Conservation (phyloP, 2,329 filamentous ascomycete genomes). For the Dissoconium aciculare region DNA sequence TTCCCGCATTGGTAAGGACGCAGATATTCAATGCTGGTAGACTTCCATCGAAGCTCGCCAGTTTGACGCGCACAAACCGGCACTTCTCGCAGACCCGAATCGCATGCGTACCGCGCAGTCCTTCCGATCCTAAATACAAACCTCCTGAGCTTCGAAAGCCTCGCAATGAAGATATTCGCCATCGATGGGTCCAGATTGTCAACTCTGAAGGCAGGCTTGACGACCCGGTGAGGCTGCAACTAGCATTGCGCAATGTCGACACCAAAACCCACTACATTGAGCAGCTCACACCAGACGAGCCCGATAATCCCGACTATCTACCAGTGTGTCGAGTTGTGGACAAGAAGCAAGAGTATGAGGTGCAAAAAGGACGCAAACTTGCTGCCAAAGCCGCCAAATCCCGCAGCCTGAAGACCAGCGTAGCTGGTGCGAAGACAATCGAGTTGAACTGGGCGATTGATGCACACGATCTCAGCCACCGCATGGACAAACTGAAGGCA, state of each 20-base stretch:
- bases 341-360: constrained; percentile 37
- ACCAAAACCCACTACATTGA: constrained; percentile 37
- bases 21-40: no score
- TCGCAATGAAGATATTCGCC: constrained; percentile 36
- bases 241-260: no score
- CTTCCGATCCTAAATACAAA: constrained; percentile 21
- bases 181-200: constrained; percentile 31
- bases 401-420: constrained; percentile 26
- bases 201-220: no score
- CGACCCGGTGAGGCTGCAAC: no score
- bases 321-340: constrained; percentile 60
- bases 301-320: constrained; percentile 23
- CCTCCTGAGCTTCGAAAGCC: constrained; percentile 26
- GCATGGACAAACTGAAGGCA: constrained; percentile 47
- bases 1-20: no score
- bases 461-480: constrained; percentile 56
- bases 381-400: constrained; percentile 32
- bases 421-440: constrained; percentile 51
- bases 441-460: constrained; percentile 85
- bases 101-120: no score
- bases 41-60: no score
- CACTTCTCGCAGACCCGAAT: no score
- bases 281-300: constrained; percentile 27
- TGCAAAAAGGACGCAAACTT: constrained; percentile 29
- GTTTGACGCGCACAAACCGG: no score